Percentiles rank a stretch among this genome's conserved stretches.
phyloP scores from a whole-genome alignment of 1,139 yeast species.

The Kurtzmaniella natalensis region DNA sequence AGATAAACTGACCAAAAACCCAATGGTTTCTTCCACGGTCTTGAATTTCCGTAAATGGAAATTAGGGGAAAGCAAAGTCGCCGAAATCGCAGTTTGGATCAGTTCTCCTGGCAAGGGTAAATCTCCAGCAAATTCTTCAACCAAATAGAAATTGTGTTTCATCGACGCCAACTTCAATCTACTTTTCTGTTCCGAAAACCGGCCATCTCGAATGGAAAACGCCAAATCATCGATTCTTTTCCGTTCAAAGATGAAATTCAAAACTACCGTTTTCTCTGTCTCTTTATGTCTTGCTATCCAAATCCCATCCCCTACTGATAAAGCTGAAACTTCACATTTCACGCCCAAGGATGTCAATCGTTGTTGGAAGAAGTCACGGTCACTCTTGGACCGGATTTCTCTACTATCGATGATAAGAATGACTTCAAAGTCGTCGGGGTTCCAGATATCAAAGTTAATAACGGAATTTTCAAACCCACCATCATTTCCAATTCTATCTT shows the following conservation, averaged over 20 bases:
- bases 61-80: conserved; percentile 60
- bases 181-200: conserved; percentile 81
- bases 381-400: conserved; percentile 61
- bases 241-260: conserved; percentile 82
- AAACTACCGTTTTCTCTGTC: conserved; percentile 59
- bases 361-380: conserved; percentile 59
- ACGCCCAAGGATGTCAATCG: conserved; percentile 51
- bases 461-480: conserved; percentile 12
- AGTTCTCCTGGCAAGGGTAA: conserved; percentile 52
- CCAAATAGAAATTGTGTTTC: conserved; percentile 63
- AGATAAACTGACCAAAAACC: conserved; percentile 58
- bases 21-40: conserved; percentile 71
- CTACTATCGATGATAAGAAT: conserved; percentile 73
- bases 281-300: conserved; percentile 77
- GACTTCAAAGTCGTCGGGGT: conserved; percentile 46
- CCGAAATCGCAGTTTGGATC: conserved; percentile 72
- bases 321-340: conserved; percentile 48
- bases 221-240: conserved; percentile 86
- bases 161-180: conserved; percentile 69
- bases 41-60: conserved; percentile 68
- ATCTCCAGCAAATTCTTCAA: conserved; percentile 63
- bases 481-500: conserved; percentile 1
- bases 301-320: conserved; percentile 81
- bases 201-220: conserved; percentile 77
- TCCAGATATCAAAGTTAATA: conserved; percentile 36